Percentiles rank a stretch among this genome's conserved stretches.
These are phyloP conservation scores for Fusarium sp. DNA, from an alignment of 2,329 filamentous ascomycete genomes.

Conservation along the genomic window DNA sequence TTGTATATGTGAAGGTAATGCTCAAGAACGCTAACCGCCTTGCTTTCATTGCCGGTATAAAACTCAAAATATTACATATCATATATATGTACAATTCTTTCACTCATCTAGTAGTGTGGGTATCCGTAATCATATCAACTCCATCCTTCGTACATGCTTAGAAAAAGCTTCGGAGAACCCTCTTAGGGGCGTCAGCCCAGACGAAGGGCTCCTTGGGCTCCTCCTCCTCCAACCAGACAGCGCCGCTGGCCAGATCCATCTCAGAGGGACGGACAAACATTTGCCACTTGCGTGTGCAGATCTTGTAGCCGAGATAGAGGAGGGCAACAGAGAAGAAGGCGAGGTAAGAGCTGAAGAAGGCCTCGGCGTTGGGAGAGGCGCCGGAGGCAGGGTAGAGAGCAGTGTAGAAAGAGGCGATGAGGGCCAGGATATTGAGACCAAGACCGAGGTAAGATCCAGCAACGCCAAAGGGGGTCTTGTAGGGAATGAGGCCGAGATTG, in stretches of 20 bases:
- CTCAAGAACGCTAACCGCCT: conserved; percentile 27
- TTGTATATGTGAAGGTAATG: conserved; percentile 30
- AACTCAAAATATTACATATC: conserved; percentile 28
- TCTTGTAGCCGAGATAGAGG: conserved; percentile 79
- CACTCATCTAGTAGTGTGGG: conserved; percentile 27
- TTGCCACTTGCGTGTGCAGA: conserved; percentile 70
- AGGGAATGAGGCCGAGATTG: conserved; percentile 78
- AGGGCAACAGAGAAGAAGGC: conserved; percentile 72
- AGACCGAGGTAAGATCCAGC: conserved; percentile 86
- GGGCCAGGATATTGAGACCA: conserved; percentile 76
- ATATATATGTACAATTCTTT: conserved; percentile 25
- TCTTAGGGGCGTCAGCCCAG: conserved; percentile 63
- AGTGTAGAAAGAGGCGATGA: conserved; percentile 90
- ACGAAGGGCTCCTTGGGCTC: conserved; percentile 76
- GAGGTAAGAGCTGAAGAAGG: conserved; percentile 79
- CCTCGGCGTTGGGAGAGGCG: conserved; percentile 73
- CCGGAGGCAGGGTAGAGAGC: conserved; percentile 53
- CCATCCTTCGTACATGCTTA: conserved; percentile 21
- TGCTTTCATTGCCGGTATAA: conserved; percentile 27
- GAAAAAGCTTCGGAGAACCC: conserved; percentile 32
- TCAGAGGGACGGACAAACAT: conserved; percentile 71
- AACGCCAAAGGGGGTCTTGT: conserved; percentile 80
- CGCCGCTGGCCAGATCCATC: conserved; percentile 87
- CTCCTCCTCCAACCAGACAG: conserved; percentile 79
- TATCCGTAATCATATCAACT: conserved; percentile 33